Conservation (phyloP, 306 rosid genomes). For the Senna siamea region DNA sequence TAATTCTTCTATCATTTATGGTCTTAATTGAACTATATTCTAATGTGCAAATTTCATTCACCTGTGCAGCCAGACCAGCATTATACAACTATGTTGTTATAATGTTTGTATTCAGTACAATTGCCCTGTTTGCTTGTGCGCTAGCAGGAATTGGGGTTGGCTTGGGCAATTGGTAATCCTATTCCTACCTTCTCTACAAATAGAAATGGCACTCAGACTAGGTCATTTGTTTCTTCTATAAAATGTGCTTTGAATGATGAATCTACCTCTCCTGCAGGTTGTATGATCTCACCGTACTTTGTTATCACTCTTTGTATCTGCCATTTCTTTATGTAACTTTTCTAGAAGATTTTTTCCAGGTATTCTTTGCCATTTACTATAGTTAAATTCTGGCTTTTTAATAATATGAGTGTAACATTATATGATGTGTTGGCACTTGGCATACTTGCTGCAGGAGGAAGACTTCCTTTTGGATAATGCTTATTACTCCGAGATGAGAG, state of each 20-base stretch:
- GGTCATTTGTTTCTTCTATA: conserved; percentile 7
- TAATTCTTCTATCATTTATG: background rate
- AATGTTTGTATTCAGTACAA: conserved; percentile 61
- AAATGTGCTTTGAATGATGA: conserved; percentile 24
- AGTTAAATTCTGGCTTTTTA: conserved; percentile 12
- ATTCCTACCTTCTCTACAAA: background rate
- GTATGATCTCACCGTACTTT: conserved; percentile 57
- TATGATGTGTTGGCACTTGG: conserved; percentile 14
- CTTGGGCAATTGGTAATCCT: conserved; percentile 69
- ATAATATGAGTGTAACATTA: conserved; percentile 14
- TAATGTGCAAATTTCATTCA: conserved; percentile 31
- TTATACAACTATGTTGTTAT: conserved; percentile 61
- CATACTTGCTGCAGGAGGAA: conserved; percentile 64
- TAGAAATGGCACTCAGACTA: background rate
- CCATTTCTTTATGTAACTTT: conserved; percentile 71
- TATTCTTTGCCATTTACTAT: conserved; percentile 3
- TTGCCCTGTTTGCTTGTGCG: conserved; percentile 60
- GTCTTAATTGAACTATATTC: conserved; percentile 28
- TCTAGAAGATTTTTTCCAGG: conserved; percentile 79
- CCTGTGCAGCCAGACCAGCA: conserved; percentile 72
- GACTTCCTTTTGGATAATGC: conserved; percentile 75
- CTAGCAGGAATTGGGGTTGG: conserved; percentile 55
- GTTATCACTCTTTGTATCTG: conserved; percentile 74
- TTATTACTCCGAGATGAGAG: conserved; percentile 84
- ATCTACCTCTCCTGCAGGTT: conserved; percentile 55